Percentiles rank a stretch among this genome's conserved stretches.
Evolutionary conservation across 352 stramenopile species (phyloP).

Genomic region (Globisporangium middletonii): DNA sequence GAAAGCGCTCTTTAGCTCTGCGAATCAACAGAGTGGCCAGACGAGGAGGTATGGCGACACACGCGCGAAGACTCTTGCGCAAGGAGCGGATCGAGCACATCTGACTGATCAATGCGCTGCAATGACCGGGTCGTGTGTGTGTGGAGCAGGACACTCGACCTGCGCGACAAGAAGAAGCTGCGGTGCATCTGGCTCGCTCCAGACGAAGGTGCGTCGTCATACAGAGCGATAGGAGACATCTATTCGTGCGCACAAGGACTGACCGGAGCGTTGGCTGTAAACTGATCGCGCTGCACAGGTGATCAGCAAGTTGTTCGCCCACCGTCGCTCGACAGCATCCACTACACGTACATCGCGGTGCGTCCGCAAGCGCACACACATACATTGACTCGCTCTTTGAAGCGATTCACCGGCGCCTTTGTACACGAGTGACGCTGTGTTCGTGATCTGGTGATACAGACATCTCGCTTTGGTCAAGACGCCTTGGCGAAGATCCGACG

Average conservation of each 20-base stretch:
- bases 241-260: neutral
- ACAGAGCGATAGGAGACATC: neutral
- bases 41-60: neutral
- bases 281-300: slow-evolving; percentile 16
- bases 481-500: slow-evolving; percentile 57
- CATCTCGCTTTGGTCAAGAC: slow-evolving; percentile 50
- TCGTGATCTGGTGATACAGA: slow-evolving; percentile 14
- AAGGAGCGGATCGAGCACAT: neutral
- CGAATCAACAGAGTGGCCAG: slow-evolving; percentile 3
- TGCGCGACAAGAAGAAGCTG: slow-evolving; percentile 66
- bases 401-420: neutral
- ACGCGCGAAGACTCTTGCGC: neutral
- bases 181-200: slow-evolving; percentile 60
- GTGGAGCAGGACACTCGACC: slow-evolving; percentile 28
- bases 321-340: slow-evolving; percentile 44
- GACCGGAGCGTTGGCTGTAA: neutral
- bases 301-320: slow-evolving; percentile 55
- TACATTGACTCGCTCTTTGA: no score
- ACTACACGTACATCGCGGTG: slow-evolving; percentile 59
- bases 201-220: slow-evolving; percentile 38
- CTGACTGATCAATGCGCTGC: no score
- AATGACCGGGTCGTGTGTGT: neutral
- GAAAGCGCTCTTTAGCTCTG: slow-evolving; percentile 9
- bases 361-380: neutral
- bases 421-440: no score